Base-by-base conservation (phyloP, 768 basidiomycete genomes). In the Lyophyllum decastes region DNA sequence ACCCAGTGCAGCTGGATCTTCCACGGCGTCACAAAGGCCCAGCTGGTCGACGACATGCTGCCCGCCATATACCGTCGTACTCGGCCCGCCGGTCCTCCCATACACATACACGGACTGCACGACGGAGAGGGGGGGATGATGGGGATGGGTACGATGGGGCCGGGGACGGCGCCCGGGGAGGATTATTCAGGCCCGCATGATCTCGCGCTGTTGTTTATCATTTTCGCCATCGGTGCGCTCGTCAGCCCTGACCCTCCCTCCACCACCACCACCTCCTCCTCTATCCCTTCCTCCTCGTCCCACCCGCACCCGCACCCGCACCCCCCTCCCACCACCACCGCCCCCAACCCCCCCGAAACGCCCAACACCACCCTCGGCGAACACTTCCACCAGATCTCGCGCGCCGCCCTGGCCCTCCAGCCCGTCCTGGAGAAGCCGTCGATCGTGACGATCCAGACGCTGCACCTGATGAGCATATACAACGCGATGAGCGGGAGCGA, bases 391-490 rank as follows among this genome's bases (percentile, higher is more conserved):
- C 87, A 89, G 60, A 76, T 90, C 22, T 78, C 87, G 0, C 74
- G 82, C 16, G 86, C 85, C 0, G 86, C 88, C 2, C 70, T 92
- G n/a, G 78, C 82, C 45, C 72, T 89, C 12, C 86, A 87, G 62
- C 78, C 88, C 0, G 82, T 91, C 22, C 70, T 90, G 41, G 89
- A 89, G 71, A 86, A 87, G 61, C 89, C 89, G 10, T 83, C 84
- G 0, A 69, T 88, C 44, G 83, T 84, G 22, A 89, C 89, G 22
- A 85, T 91, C 27, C 90, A 91, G 70, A 73, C 82, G 7, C 70
- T 91, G 17, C 86, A 88, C 68, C 66, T 90, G 60, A 76, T 87
- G 72, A 86, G 87, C 64, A 80, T 87, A 9, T 90, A 88, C 66
- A 85, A 85, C 54, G 84, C 82, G 17, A 84, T 90, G 87, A 85